Percentiles rank a stretch among this genome's conserved stretches.
These are phyloP conservation scores for Scheffersomyces illinoinensis DNA, from an alignment of 1,139 yeast species.

Conservation along the genomic window DNA sequence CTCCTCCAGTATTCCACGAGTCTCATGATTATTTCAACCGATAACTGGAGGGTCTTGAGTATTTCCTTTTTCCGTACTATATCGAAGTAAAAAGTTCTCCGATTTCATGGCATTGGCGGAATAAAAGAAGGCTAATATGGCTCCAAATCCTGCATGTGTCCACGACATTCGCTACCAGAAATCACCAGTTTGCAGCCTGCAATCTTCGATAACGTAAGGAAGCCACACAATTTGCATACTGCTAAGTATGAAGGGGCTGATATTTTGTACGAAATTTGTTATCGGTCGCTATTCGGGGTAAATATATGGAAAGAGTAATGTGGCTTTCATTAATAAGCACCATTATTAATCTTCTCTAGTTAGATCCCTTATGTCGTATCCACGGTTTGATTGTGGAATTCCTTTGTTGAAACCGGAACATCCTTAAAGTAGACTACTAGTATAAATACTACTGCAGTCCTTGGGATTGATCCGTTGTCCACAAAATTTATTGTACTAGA, in stretches of 20 bases:
- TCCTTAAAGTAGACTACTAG: background rate
- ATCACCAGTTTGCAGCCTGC: background rate
- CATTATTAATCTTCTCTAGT: background rate
- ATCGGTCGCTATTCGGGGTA: background rate
- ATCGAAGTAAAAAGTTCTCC: background rate
- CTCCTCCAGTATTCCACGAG: background rate
- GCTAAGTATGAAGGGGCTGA: background rate
- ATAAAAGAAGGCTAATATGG: background rate
- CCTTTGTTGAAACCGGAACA: background rate
- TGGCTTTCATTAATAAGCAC: background rate
- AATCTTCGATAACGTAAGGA: background rate
- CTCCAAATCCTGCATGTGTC: background rate
- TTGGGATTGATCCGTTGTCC: background rate
- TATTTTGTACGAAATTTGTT: background rate
- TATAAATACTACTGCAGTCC: background rate
- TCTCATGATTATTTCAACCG: background rate
- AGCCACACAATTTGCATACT: background rate
- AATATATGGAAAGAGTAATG: background rate
- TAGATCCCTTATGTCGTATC: background rate
- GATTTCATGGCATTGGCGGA: background rate
- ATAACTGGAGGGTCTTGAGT: too few species aligned
- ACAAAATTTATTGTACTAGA: too few species aligned
- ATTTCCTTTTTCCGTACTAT: background rate
- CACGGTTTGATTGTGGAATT: background rate
- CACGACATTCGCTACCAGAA: background rate